Base-by-base conservation (phyloP, 164 flowering plant genomes). In the Annona squamosa region DNA sequence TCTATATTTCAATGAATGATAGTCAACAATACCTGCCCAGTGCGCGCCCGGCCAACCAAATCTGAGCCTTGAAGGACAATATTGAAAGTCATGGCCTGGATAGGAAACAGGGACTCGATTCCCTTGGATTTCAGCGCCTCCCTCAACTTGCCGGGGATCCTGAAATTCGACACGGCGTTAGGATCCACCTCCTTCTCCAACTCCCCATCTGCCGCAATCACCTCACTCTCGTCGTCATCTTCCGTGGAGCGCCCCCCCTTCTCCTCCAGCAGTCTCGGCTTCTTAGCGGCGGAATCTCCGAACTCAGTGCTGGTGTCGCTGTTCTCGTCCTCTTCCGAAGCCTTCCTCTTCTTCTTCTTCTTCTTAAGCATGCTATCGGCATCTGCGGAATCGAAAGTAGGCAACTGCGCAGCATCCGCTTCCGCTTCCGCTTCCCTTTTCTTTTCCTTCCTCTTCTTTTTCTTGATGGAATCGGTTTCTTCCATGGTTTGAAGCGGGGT, bases 11-110 rank as follows among this genome's bases (percentile, higher is more conserved):
- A 52, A 52, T 52, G 59, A 52, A 52, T 42, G 48, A 5, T 18
- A 44, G 62, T 64, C 52, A 9, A 52, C 13, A 52, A 3, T 76
- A 94, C 97, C 97, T 93, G 97, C 76, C 99, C 98, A 65, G 99
- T 93, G 4, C 92, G 88, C 0, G 98, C 98, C 3, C 97, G 86
- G 6, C 98, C 99, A 45, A 95, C 92, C 87, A 95, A 84, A 82
- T 95, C 99, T 68, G 82, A 73, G 3, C 99, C 98, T 76, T 90
- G 91, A 6, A 91, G 77, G 69, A 91, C 68, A 41, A 76, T 77
- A 77, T 87, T 77, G 65, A 92, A 94, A 0, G 98, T 94, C 93
- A 85, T 85, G 1, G 97, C 97, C 73, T 94, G 98, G 69, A 94
- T 94, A 0, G 98, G 98, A 59, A 93, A 92, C 78, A 95, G 73